Base-by-base conservation (phyloP, 305 asterid species). In the Petunia hybrid region DNA sequence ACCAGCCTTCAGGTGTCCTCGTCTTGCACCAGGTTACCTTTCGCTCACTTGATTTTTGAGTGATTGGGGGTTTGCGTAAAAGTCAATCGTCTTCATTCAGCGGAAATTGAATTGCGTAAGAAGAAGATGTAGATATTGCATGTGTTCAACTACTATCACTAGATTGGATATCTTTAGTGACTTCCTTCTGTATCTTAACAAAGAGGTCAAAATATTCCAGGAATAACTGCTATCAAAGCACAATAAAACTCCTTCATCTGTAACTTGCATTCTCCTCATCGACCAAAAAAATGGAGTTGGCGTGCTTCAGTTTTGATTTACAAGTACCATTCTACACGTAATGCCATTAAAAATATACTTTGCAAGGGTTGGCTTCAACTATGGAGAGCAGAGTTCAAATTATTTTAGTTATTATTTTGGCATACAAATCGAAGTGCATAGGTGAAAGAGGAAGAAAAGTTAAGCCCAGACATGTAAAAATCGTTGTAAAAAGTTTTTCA, bases 21-120 rank as follows among this genome's bases (percentile, higher is more conserved):
- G 94, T 86, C 94, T 89, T 46, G 95, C 99, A 78, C 91, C 97
- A 13, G 95, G 94, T 84, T 92, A 93, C 83, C 95, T 90, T 88
- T 92, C 97, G 43, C 80, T 84, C 62, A 93, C 95, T 89, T 90
- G 94, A 76, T 93, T 95, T 89, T 89, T 91, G 77, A 94, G 94
- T 86, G 85, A 92, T 88, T 83, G 95, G 80, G 95, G 87, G 82
- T 86, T 91, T 38, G 98, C 91, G 80, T 97, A 87, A 86, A 84
- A 91, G 82, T 95, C 99, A 77, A 91, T 94, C 16, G 95, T 95
- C 98, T 94, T 85, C 87, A 84, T 81, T 86, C 83, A 84, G 80
- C 85, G 69, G 61, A 8, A 13, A 66, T 13, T 22, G 73, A 12
- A 66, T 13, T 66, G 35, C 0, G 1, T 35, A 65, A 1, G 36